Evolutionary conservation across 2,329 filamentous ascomycete species (phyloP), one percentile per base, ranked within the genome.

Genomic region (Colletotrichum camelliae): DNA sequence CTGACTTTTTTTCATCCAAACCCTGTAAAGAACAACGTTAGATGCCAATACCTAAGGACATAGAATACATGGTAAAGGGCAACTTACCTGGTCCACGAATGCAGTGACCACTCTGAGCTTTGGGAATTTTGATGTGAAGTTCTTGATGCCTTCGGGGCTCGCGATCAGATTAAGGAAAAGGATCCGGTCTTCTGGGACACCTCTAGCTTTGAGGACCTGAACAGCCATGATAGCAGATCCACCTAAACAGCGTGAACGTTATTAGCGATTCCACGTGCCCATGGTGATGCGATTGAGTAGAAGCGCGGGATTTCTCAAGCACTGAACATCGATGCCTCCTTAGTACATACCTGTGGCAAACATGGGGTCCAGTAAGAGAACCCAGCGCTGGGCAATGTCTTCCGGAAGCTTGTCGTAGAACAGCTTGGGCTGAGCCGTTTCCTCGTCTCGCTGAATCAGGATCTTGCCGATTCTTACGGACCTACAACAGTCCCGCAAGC

Each of bases 391-490:
- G 29, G 94, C 92, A 84, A 99, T 98, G 83, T 99, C 97, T 82
- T 95, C 94, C 8, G 97, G 97, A 48, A 99, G 90, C 88, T 99
- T 99, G 81, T 98, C 96, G 86, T 98, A 99, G 86, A 98, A 99
- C 13, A 99, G 90, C 84, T 96, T 97, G 15, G 97, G 97, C 87
- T 94, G 91, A 70, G 94, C 91, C 1, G 97, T 98, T 87, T 98
- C 97, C 86, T 99, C 97, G 80, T 99, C 97, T 72, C 97, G 90
- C 87, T 99, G 97, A 81, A 99, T 99, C 80, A 99, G 88, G 78
- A 99, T 99, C 89, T 99, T 99, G 79, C 97, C 97, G 81, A 99
- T 99, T 77, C 97, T 91, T 65, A 99, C 97, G n/a, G 95, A 98
- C 68, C 97, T 94, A 87, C 97, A 99, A 87, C 97, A 99, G 85